These are phyloP conservation scores for Actinomortierella ambigua DNA, from an alignment of 371 early-diverging fungal species.

Conservation along the genomic window DNA sequence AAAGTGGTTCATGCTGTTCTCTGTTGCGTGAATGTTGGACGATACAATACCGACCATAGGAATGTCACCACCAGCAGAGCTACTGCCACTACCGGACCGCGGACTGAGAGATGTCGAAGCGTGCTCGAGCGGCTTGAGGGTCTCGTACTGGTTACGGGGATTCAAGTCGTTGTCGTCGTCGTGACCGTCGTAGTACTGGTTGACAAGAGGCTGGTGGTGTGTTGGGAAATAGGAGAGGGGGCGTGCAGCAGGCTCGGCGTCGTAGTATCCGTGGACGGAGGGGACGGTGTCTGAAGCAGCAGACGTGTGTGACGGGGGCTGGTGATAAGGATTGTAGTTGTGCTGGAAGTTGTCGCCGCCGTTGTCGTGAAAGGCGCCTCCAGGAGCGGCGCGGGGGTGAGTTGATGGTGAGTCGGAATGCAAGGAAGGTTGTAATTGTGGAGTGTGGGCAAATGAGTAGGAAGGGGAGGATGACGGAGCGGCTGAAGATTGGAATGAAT, in stretches of 20 bases:
- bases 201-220: constrained; percentile 37
- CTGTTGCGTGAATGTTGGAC: constrained; percentile 29
- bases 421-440: too few relatives aligned
- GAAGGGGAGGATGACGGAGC: too few relatives aligned
- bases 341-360: too few relatives aligned
- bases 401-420: too few relatives aligned
- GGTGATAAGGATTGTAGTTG: too few relatives aligned
- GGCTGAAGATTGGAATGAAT: too few relatives aligned
- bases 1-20: too few relatives aligned
- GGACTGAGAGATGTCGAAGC: constrained; percentile 27
- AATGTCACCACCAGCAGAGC: constrained; percentile 10
- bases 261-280: background rate
- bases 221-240: constrained; percentile 42
- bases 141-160: constrained; percentile 23
- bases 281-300: too few relatives aligned
- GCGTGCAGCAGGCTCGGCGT: constrained; percentile 28
- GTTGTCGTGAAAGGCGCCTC: too few relatives aligned
- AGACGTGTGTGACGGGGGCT: too few relatives aligned
- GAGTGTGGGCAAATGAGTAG: too few relatives aligned
- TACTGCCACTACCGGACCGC: constrained; percentile 2
- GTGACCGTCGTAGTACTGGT: constrained; percentile 18
- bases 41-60: constrained; percentile 37
- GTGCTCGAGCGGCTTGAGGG: constrained; percentile 27
- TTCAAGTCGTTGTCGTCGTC: constrained; percentile 19
- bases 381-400: too few relatives aligned